Evolutionary conservation across 208 protist species (phyloP).

Genomic region (Porcisia deanei): DNA sequence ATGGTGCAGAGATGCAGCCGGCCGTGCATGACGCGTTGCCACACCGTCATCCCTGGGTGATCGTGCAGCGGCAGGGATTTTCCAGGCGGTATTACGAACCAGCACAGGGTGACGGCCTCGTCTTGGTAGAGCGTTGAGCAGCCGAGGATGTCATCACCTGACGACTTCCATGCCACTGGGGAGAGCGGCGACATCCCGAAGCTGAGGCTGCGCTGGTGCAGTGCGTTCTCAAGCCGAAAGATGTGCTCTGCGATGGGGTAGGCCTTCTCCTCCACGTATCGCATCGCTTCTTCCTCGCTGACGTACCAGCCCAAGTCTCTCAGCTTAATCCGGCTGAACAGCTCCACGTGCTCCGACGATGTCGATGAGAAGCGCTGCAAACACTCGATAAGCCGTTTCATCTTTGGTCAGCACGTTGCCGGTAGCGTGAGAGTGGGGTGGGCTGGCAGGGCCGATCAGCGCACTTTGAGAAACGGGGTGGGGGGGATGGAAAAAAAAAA

Average conservation of each 20-base stretch:
- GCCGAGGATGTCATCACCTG: constrained; percentile 28
- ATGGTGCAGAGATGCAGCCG: constrained; percentile 54
- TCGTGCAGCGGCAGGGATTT: constrained; percentile 65
- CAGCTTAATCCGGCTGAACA: constrained; percentile 34
- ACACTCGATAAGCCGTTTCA: constrained; percentile 30
- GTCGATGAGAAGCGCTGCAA: constrained; percentile 26
- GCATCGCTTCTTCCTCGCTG: constrained; percentile 23
- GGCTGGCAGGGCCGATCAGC: neutral
- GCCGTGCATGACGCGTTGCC: constrained; percentile 69
- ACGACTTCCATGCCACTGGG: constrained; percentile 34
- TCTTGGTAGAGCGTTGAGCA: constrained; percentile 69
- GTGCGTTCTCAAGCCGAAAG: constrained; percentile 44
- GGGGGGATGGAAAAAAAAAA: neutral
- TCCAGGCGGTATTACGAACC: constrained; percentile 75
- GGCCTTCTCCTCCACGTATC: constrained; percentile 28
- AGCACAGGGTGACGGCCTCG: constrained; percentile 47
- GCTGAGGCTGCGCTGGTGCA: constrained; percentile 34
- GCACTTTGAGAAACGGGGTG: neutral
- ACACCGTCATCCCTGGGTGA: constrained; percentile 71
- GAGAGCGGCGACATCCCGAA: neutral
- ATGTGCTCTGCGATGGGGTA: constrained; percentile 33
- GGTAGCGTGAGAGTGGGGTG: neutral
- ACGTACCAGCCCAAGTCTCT: constrained; percentile 56
- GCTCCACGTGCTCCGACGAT: constrained; percentile 25
- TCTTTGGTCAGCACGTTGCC: neutral